Evolutionary conservation across 1,284 basidiomycete genomes (phyloP).

Genomic region (Mrakiaceae sp.): DNA sequence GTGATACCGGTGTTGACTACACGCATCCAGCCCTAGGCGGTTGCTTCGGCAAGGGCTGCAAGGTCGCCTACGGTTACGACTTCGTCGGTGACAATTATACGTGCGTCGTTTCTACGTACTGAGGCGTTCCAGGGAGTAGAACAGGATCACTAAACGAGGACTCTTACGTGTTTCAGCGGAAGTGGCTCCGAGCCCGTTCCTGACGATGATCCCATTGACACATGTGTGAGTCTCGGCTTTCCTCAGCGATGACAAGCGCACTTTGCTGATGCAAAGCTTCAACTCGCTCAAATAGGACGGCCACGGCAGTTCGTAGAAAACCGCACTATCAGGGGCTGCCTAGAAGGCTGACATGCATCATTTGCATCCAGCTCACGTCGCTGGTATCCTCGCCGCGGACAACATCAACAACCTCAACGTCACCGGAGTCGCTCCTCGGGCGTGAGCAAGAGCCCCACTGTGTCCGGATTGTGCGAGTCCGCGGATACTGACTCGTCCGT

Average conservation of each 20-base stretch:
- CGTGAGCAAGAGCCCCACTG: conserved; percentile 5
- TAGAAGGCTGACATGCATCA: not conserved
- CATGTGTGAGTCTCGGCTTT: not conserved
- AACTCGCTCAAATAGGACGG: too few relatives aligned
- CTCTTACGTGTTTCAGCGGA: not conserved
- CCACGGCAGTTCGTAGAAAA: not conserved
- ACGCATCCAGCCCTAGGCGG: conserved; percentile 50
- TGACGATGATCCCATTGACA: not conserved
- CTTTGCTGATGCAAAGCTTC: conserved; percentile 25
- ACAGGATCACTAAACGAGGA: not conserved
- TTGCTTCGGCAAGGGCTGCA: conserved; percentile 46
- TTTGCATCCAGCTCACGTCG: conserved; percentile 50
- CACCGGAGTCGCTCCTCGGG: conserved; percentile 31
- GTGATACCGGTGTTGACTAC: conserved; percentile 45
- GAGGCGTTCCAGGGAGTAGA: not conserved
- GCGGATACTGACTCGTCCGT: too few relatives aligned
- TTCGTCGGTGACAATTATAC: conserved; percentile 32
- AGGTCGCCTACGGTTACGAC: conserved; percentile 49
- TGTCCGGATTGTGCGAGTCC: too few relatives aligned
- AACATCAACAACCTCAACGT: conserved; percentile 43
- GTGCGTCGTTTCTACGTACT: not conserved
- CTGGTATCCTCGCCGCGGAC: conserved; percentile 50
- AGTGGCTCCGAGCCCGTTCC: not conserved
- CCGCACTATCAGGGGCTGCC: not conserved
- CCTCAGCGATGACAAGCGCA: not conserved